phyloP scores from a whole-genome alignment of 306 rosid genomes.

The Glycine soja region DNA sequence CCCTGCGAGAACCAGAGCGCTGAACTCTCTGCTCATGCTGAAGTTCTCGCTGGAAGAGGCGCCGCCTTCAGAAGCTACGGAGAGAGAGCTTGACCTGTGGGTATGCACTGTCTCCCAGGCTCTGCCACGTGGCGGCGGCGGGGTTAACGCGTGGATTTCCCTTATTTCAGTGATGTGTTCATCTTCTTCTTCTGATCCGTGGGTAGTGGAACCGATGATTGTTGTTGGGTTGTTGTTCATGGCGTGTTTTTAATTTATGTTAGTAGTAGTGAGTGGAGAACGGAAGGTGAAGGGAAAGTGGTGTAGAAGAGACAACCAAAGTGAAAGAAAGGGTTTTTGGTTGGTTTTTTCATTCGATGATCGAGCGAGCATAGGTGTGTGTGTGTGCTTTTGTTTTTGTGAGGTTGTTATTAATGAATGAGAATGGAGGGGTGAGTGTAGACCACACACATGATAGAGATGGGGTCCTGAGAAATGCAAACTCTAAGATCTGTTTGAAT shows the following conservation, averaged over 20 bases:
- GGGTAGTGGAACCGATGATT: constrained; percentile 35
- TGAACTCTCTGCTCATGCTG: constrained; percentile 95
- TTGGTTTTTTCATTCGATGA: constrained; percentile 21
- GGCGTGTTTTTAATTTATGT: neutral
- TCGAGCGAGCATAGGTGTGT: neutral
- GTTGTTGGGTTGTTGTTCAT: constrained; percentile 58
- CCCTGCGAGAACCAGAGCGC: constrained; percentile 90
- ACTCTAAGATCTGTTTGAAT: no score
- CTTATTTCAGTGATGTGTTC: constrained; percentile 52
- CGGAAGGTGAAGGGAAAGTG: constrained; percentile 34
- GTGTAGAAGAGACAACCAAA: no score
- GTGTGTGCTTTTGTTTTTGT: neutral
- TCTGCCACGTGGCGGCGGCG: constrained; percentile 46
- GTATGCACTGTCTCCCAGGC: no score
- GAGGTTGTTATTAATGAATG: constrained; percentile 35
- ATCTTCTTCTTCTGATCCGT: constrained; percentile 49
- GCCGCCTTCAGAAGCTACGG: constrained; percentile 43
- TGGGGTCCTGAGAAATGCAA: constrained; percentile 2
- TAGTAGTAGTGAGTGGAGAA: neutral
- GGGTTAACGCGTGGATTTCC: constrained; percentile 87
- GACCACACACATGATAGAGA: constrained; percentile 37
- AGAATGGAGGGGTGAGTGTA: constrained; percentile 40
- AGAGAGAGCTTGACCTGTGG: constrained; percentile 61
- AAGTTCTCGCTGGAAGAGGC: constrained; percentile 61
- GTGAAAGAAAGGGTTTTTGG: neutral